A percentile compares a stretch with the other conserved stretches of the same genome.
phyloP scores from a whole-genome alignment of 2,329 filamentous ascomycete species.

The Phoma sp. region DNA sequence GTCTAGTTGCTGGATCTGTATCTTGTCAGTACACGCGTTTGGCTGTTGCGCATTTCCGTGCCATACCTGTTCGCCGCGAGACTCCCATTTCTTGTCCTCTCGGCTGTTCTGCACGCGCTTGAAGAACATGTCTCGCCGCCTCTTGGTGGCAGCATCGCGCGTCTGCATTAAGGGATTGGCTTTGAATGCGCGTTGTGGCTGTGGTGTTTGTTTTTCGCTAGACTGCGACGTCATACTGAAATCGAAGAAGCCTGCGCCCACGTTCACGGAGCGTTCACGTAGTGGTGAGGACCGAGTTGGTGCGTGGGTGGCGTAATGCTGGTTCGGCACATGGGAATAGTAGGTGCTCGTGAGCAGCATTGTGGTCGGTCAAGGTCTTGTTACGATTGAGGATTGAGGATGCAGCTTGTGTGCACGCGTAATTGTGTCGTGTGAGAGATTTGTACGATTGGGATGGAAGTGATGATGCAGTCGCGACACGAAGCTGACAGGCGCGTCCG shows the following conservation, averaged over 20 bases:
- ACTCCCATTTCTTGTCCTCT: slow-evolving; percentile 56
- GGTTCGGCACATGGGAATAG: slow-evolving; percentile 28
- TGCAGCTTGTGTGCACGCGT: background rate
- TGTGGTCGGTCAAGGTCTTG: background rate
- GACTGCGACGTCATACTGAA: slow-evolving; percentile 39
- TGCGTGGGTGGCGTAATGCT: slow-evolving; percentile 37
- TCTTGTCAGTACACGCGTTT: slow-evolving; percentile 11
- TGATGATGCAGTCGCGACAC: slow-evolving; percentile 17
- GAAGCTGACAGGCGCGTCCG: slow-evolving; percentile 11
- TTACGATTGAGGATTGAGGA: background rate
- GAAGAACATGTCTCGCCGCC: slow-evolving; percentile 72
- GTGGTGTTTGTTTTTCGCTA: slow-evolving; percentile 24
- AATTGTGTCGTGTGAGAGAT: background rate
- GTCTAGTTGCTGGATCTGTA: slow-evolving; percentile 58
- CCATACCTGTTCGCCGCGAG: slow-evolving; percentile 56
- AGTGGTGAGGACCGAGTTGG: slow-evolving; percentile 53
- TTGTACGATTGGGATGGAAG: background rate
- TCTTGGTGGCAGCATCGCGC: slow-evolving; percentile 68
- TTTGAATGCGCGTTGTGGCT: slow-evolving; percentile 56
- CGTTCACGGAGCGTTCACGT: slow-evolving; percentile 53
- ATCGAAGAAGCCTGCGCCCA: slow-evolving; percentile 31
- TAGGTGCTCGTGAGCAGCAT: slow-evolving; percentile 43
- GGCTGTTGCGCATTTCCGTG: no score
- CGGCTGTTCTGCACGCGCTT: slow-evolving; percentile 60
- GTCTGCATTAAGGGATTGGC: slow-evolving; percentile 69